Conservation (phyloP, 768 basidiomycete species). For the Suillus brevipes region DNA sequence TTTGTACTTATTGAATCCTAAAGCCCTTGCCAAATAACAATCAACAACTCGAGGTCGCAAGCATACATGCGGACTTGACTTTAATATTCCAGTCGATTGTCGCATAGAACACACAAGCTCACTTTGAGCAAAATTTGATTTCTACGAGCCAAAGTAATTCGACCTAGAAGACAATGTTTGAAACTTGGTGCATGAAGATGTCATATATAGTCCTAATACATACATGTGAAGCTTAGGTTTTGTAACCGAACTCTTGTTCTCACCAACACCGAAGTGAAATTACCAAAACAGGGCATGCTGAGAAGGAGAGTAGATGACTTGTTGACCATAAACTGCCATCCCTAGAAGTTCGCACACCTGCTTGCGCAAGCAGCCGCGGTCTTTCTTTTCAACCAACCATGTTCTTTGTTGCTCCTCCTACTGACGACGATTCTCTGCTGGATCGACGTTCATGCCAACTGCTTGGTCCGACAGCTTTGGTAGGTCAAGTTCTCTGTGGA, state of each 20-base stretch:
- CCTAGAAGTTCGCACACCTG: constrained; percentile 3
- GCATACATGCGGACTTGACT: too few relatives aligned
- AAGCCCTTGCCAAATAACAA: not conserved
- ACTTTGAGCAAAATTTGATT: not conserved
- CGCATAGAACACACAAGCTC: not conserved
- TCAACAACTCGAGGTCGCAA: not conserved
- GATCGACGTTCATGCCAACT: constrained; percentile 46
- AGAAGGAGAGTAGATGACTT: not conserved
- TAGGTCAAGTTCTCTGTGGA: constrained; percentile 22
- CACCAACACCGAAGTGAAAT: not conserved
- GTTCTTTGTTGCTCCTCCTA: constrained; percentile 13
- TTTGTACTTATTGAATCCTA: constrained; percentile 1
- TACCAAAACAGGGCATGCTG: not conserved
- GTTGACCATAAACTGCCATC: not conserved
- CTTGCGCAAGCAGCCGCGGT: not conserved
- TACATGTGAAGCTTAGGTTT: not conserved
- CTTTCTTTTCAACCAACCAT: constrained; percentile 9
- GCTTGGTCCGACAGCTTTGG: constrained; percentile 49
- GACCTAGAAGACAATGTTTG: not conserved
- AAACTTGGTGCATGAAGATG: not conserved
- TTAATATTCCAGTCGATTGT: too few relatives aligned
- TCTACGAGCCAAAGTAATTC: not conserved
- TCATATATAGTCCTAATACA: not conserved
- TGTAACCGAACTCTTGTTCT: not conserved
- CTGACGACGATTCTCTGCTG: constrained; percentile 33